Percentiles rank a stretch among this genome's conserved stretches.
Conservation (phyloP, 2,329 filamentous ascomycete species). For the Exophiala sp. region DNA sequence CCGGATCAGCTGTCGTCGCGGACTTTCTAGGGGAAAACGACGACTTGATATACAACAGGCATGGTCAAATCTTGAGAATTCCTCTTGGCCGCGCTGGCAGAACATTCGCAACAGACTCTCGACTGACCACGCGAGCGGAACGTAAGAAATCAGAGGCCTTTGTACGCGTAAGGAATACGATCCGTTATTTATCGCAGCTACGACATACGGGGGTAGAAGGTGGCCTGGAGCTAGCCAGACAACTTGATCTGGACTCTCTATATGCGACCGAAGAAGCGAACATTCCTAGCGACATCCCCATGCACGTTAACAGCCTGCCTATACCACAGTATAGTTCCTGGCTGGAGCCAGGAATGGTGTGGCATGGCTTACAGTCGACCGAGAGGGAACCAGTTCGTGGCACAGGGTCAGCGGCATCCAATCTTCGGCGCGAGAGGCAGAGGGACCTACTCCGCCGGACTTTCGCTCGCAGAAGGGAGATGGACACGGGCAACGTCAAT, state of each 20-base stretch:
- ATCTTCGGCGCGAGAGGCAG: conserved; percentile 14
- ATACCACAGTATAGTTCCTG: conserved; percentile 53
- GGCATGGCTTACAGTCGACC: conserved; percentile 58
- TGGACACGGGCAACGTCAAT: neutral
- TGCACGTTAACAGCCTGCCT: conserved; percentile 26
- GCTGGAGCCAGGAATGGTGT: conserved; percentile 56
- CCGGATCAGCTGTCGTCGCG: neutral
- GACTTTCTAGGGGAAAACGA: no score
- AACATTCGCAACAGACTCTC: neutral
- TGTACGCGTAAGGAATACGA: conserved; percentile 49
- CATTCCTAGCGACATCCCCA: conserved; percentile 23
- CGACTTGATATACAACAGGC: no score
- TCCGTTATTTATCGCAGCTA: conserved; percentile 57
- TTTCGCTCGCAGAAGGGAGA: conserved; percentile 8
- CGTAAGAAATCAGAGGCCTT: conserved; percentile 6
- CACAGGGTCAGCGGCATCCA: neutral
- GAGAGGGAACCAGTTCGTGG: conserved; percentile 26
- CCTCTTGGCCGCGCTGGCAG: neutral
- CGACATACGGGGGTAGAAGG: conserved; percentile 19
- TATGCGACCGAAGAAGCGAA: conserved; percentile 20
- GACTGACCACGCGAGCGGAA: neutral
- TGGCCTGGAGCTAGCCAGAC: conserved; percentile 17
- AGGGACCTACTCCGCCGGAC: conserved; percentile 13
- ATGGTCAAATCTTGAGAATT: no score
- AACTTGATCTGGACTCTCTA: conserved; percentile 20